A percentile compares a stretch with the other conserved stretches of the same genome.
phyloP scores from a whole-genome alignment of 768 basidiomycete species.

The Arthromyces matolae region DNA sequence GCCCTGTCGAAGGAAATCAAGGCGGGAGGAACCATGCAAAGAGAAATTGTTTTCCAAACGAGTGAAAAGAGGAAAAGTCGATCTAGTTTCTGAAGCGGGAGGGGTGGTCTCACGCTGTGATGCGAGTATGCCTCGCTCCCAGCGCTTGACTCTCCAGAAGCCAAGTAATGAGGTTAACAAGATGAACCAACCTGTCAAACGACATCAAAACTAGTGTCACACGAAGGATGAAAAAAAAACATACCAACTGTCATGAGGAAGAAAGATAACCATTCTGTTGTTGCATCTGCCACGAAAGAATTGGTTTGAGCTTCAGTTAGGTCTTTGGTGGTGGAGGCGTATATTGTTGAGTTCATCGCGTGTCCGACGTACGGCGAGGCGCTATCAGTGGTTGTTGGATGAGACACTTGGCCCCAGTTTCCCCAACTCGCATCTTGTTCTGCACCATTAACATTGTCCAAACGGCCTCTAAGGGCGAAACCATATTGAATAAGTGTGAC shows the following conservation, averaged over 20 bases:
- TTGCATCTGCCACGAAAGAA: slow-evolving; percentile 53
- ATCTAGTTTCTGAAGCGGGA: slow-evolving; percentile 15
- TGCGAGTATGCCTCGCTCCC: slow-evolving; percentile 74
- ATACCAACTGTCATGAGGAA: slow-evolving; percentile 84
- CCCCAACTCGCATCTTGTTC: slow-evolving; percentile 31
- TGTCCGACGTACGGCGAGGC: slow-evolving; percentile 41
- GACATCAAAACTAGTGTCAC: too few relatives aligned
- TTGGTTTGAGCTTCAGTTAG: slow-evolving; percentile 35
- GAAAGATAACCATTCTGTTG: slow-evolving; percentile 94
- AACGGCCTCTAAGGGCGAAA: slow-evolving; percentile 62
- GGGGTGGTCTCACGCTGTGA: slow-evolving; percentile 41
- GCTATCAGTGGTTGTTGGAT: slow-evolving; percentile 42
- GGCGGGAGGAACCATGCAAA: slow-evolving; percentile 34
- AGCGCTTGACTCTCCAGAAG: slow-evolving; percentile 87
- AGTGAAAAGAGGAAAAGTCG: slow-evolving; percentile 24
- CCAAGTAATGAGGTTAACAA: slow-evolving; percentile 87
- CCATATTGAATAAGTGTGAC: slow-evolving; percentile 96
- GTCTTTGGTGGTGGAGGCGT: slow-evolving; percentile 12
- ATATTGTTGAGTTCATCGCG: slow-evolving; percentile 7
- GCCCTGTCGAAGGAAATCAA: slow-evolving; percentile 42
- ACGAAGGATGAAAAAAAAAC: slow-evolving; percentile 18
- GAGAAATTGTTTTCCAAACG: slow-evolving; percentile 39
- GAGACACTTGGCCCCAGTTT: slow-evolving; percentile 25
- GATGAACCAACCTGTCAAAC: slow-evolving; percentile 84
- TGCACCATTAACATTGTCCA: slow-evolving; percentile 38